Evolutionary conservation across 768 basidiomycete species (phyloP), one percentile per base, ranked within the genome.

Genomic region (Gelatoporia subvermispora): DNA sequence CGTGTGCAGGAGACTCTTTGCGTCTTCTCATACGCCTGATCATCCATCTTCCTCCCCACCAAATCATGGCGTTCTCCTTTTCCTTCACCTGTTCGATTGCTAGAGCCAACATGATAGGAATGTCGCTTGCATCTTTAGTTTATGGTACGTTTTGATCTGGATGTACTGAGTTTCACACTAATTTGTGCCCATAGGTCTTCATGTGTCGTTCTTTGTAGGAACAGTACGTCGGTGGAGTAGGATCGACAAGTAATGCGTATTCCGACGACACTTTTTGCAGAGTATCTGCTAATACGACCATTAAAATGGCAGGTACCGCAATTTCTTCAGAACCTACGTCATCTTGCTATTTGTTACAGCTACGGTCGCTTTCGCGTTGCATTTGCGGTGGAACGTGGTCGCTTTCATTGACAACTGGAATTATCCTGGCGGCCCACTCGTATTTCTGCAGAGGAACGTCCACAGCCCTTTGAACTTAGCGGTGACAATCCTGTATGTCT

Each of bases 401-500:
- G 61, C 58, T 8, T 65, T 68, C 46, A 54, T 63, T 15, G 41
- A 47, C 16, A 55, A 64, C 23, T 37, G 37, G 2, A 25, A 37
- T 16, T 55, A 56, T 41, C 48, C 54, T 35, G 57, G 56, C 2
- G 64, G 56, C 2, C 60, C 65, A 11, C 48, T 52, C 18, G 25
- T 35, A 16, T 68, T 60, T 42, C 48, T 64, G 24, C 43, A 48
- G 18, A 39, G 54, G 34, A 48, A 62, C 17, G 36, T 55, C 0
- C 43, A 43, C 17, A 52, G 54, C 21, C 42, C 53, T 21, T 43
- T 50, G 11, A 59, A 61, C 40, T 36, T 61, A 10, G 54, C 50
- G 10, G 35, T 62, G 9, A 60, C 63, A 8, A 52, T 51, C 20
- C 49, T 56, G 64, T 66, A 41, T 43, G 64, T 58, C 43, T 35